Base-by-base conservation (phyloP, 1,284 basidiomycete genomes). In the Ustilago vetiveriae region DNA sequence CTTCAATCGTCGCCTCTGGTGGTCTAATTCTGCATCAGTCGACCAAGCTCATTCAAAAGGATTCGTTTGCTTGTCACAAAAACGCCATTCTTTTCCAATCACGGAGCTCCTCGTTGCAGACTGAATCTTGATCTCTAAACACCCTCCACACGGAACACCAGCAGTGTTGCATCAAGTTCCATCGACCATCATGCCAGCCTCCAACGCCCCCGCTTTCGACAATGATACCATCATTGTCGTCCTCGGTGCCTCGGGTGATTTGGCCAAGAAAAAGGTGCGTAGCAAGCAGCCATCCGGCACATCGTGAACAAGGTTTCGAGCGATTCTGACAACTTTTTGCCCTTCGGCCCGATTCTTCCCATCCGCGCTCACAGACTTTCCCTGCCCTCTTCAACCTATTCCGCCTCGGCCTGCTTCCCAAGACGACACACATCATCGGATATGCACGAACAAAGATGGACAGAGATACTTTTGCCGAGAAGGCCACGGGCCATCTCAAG, bases 251-350 rank as follows among this genome's bases (percentile, higher is more conserved):
- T 96, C 92, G 58, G 95, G 95, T 48, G 95, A 98, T 86, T 87
- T 98, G 46, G 96, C 95, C 62, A 97, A 97, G 90, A 98, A 98
- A 86, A 98, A 98, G 88, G 94, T 91, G 43, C 36, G 78, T 45
- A 23, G 17, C 10, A 23, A 14, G 30, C 40, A 36, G 8, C 32
- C 13, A 21, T 33, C 26, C 27, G 13, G 22, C 33, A 9, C 6
- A 10, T 35, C 33, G n/a, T 35, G 11, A 6, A 26, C 17, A 23
- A 4, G 7, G 3, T 19, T 26, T 46, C n/a, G n/a, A n/a, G n/a
- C 26, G 21, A 13, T 27, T 30, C 49, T 58, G 35, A 39, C 49
- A 19, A 6, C 40, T 17, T 27, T 33, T n/a, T n/a, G n/a, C n/a
- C n/a, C n/a, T n/a, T n/a, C n/a, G n/a, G n/a, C n/a, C n/a, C n/a